A percentile compares a stretch with the other conserved stretches of the same genome.
Conservation (phyloP, 208 protist species). For the Acanthamoeba royreba region DNA sequence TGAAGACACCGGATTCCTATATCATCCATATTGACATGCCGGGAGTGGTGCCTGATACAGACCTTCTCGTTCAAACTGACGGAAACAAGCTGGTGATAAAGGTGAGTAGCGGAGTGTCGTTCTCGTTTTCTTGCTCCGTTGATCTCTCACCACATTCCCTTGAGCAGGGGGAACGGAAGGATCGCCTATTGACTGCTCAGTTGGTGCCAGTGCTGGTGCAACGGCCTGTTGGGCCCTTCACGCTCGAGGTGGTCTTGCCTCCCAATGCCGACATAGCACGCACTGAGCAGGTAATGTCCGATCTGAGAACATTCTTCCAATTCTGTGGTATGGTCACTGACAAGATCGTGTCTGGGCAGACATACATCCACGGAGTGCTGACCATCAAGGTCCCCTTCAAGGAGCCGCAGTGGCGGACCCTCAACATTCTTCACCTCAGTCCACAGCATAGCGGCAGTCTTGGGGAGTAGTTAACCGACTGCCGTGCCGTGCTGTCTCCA, state of each 20-base stretch:
- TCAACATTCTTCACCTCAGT: constrained; percentile 34
- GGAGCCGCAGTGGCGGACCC: constrained; percentile 1
- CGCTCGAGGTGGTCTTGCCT: neutral
- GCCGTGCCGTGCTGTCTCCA: too few species aligned
- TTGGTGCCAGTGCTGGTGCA: neutral
- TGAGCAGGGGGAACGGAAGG: neutral
- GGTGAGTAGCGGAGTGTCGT: neutral
- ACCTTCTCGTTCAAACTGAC: neutral
- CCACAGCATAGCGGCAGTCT: too few species aligned
- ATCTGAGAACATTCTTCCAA: neutral
- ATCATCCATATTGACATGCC: constrained; percentile 33
- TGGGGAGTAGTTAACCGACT: too few species aligned
- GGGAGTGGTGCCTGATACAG: neutral
- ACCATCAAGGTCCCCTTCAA: constrained; percentile 27
- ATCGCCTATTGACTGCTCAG: neutral
- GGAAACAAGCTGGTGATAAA: constrained; percentile 47
- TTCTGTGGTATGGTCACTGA: too few species aligned
- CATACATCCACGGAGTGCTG: constrained; percentile 11
- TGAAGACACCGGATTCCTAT: neutral
- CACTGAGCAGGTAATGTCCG: constrained; percentile 34
- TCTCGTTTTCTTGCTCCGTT: neutral
- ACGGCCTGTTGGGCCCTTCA: neutral
- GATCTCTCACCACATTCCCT: too few species aligned
- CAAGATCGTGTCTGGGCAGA: too few species aligned
- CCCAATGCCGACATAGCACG: neutral